Evolutionary conservation across 2,329 filamentous ascomycete species (phyloP).

Genomic region (Penicillium sp.): DNA sequence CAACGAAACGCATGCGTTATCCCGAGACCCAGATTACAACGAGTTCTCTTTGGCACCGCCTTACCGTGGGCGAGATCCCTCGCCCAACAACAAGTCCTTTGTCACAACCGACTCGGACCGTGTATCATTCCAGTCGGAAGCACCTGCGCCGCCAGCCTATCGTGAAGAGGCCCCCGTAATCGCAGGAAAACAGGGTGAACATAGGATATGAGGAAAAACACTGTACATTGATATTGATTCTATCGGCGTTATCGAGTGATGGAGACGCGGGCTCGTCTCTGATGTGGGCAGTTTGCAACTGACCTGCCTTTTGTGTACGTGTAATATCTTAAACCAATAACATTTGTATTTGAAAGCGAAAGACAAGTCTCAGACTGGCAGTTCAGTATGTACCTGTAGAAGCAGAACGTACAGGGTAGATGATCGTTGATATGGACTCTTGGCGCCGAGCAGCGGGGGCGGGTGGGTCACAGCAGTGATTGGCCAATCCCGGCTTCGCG

Average conservation of each 20-base stretch:
- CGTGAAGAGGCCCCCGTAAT: background rate
- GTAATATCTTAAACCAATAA: background rate
- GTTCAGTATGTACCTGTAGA: no score
- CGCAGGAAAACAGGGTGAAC: background rate
- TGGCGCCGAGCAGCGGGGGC: conserved; percentile 8
- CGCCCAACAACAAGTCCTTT: conserved; percentile 6
- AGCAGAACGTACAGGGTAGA: no score
- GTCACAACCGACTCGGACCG: conserved; percentile 5
- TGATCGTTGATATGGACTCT: no score
- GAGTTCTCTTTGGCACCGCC: conserved; percentile 14
- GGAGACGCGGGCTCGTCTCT: conserved; percentile 12
- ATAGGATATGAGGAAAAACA: background rate
- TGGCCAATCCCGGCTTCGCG: conserved; percentile 8
- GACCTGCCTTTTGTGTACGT: background rate
- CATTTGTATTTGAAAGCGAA: no score
- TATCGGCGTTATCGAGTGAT: background rate
- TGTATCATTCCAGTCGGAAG: background rate
- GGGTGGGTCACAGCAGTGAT: background rate
- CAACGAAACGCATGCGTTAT: conserved; percentile 8
- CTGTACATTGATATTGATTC: background rate
- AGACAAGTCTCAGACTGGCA: no score
- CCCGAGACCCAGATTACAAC: conserved; percentile 13
- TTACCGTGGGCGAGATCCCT: conserved; percentile 1
- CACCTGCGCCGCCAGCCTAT: conserved; percentile 11
- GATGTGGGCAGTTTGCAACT: background rate